Conservation (phyloP, 1,284 basidiomycete genomes). For the Ganoderma sinense region DNA sequence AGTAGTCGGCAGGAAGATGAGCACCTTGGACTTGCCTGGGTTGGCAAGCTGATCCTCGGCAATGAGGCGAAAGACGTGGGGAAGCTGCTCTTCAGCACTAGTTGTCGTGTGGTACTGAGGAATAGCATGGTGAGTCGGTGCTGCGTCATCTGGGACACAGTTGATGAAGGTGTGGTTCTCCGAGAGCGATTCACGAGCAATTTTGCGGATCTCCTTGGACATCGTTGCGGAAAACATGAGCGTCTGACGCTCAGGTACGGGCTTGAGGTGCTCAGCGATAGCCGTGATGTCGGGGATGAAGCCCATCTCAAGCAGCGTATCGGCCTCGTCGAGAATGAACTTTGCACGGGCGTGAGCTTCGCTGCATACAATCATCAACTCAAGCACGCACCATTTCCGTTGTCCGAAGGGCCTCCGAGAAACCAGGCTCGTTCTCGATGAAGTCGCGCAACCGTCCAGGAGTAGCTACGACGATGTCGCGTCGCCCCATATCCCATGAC, state of each 20-base stretch:
- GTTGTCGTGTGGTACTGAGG: constrained; percentile 86
- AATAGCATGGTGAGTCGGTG: constrained; percentile 81
- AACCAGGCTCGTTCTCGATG: constrained; percentile 66
- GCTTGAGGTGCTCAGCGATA: constrained; percentile 78
- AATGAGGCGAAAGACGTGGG: constrained; percentile 83
- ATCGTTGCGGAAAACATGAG: constrained; percentile 95
- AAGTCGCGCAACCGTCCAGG: constrained; percentile 91
- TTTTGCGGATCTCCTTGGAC: constrained; percentile 68
- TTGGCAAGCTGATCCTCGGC: constrained; percentile 90
- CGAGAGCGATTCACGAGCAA: constrained; percentile 61
- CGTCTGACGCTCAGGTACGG: constrained; percentile 79
- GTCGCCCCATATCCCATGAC: constrained; percentile 68
- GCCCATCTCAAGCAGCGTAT: constrained; percentile 96
- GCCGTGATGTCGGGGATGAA: constrained; percentile 91
- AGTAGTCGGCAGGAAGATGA: constrained; percentile 93
- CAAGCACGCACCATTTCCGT: constrained; percentile 64
- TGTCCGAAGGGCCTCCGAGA: constrained; percentile 60
- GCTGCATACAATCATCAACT: constrained; percentile 14
- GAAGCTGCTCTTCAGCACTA: constrained; percentile 74
- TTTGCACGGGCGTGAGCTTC: constrained; percentile 40
- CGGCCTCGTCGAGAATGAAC: constrained; percentile 95
- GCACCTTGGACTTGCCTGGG: constrained; percentile 76
- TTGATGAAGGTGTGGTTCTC: constrained; percentile 70
- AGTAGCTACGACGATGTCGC: constrained; percentile 93
- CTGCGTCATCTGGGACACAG: constrained; percentile 59